phyloP scores from a whole-genome alignment of 2,329 filamentous ascomycete species.

The Orbilia ellipsospora region DNA sequence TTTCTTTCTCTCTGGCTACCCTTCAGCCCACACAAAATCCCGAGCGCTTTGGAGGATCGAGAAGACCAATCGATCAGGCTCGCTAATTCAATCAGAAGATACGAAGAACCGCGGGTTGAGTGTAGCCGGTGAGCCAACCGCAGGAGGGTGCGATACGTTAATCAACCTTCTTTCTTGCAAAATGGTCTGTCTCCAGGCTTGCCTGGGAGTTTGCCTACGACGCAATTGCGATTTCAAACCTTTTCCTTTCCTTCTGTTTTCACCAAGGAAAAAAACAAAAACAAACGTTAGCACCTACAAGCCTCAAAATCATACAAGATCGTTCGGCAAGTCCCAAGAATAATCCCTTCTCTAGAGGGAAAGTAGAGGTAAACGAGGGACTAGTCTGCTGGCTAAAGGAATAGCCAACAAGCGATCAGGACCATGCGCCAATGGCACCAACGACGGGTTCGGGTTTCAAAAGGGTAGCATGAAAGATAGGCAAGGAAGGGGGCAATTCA shows the following conservation, averaged over 20 bases:
- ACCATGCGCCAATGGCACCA: slow-evolving; percentile 12
- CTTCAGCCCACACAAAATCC: background rate
- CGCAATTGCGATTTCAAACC: background rate
- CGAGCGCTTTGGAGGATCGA: too few species aligned
- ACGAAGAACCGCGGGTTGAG: too few species aligned
- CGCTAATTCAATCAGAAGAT: too few species aligned
- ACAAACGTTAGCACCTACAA: background rate
- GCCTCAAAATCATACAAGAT: background rate
- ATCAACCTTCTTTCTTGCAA: background rate
- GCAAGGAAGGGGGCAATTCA: slow-evolving; percentile 19
- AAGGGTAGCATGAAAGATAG: slow-evolving; percentile 17
- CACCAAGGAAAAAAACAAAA: background rate
- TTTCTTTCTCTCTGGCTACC: background rate
- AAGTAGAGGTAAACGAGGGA: background rate
- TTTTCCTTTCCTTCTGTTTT: background rate
- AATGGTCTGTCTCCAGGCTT: background rate
- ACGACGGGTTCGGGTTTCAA: background rate
- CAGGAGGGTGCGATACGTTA: too few species aligned
- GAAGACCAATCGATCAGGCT: too few species aligned
- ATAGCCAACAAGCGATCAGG: background rate
- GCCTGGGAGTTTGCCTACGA: slow-evolving; percentile 3
- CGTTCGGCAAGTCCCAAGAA: background rate
- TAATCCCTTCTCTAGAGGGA: slow-evolving; percentile 1
- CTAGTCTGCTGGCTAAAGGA: slow-evolving; percentile 8
- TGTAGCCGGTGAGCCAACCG: too few species aligned